Evolutionary conservation across 306 rosid genomes (phyloP).

Genomic region (Glycine latifolia): DNA sequence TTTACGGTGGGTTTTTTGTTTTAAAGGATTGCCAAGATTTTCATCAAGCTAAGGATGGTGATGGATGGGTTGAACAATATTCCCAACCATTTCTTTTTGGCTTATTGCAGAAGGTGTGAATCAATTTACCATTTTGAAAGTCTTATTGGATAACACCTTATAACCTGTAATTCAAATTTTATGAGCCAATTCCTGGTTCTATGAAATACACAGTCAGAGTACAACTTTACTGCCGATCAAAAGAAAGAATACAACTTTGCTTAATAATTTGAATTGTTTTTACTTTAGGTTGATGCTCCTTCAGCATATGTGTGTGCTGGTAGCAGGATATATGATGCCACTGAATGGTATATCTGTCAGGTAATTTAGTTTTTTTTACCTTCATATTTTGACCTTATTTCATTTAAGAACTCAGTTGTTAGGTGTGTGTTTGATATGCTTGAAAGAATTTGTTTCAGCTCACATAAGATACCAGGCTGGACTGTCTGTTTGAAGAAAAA

Average conservation of each 20-base stretch:
- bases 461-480: constrained; percentile 19
- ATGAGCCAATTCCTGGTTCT: constrained; percentile 31
- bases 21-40: constrained; percentile 92
- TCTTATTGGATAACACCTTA: constrained; percentile 18
- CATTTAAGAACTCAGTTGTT: not conserved
- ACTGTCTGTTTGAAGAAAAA: not conserved
- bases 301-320: constrained; percentile 88
- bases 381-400: constrained; percentile 12
- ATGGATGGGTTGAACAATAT: constrained; percentile 99
- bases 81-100: constrained; percentile 90
- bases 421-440: constrained; percentile 20
- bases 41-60: constrained; percentile 98
- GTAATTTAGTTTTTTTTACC: constrained; percentile 50
- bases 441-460: constrained; percentile 27
- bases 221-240: constrained; percentile 34
- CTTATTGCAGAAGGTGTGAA: constrained; percentile 82
- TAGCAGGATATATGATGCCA: constrained; percentile 89
- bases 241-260: constrained; percentile 34
- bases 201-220: constrained; percentile 14
- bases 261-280: constrained; percentile 40
- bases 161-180: constrained; percentile 21
- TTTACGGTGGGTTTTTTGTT: constrained; percentile 44
- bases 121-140: constrained; percentile 24
- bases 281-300: constrained; percentile 78
- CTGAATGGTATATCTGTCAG: constrained; percentile 99